These are phyloP conservation scores for Nectriaceae sp. DNA, from an alignment of 2,329 filamentous ascomycete genomes.

Conservation along the genomic window DNA sequence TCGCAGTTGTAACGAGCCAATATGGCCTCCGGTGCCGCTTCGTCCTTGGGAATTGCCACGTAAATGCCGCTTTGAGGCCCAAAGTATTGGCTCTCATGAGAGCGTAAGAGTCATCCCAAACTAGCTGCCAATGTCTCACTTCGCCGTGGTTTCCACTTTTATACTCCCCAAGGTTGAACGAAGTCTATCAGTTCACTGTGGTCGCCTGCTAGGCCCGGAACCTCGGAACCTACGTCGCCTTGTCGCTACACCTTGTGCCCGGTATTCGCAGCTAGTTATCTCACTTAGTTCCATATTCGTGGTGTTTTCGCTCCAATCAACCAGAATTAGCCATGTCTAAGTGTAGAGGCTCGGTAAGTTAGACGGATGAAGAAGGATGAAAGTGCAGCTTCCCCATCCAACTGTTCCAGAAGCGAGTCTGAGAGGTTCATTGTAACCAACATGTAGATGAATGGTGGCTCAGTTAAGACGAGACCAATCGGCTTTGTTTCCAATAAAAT, in stretches of 20 bases:
- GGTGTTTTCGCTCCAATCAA: constrained; percentile 1
- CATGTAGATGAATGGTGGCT: neutral
- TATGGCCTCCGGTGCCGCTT: too few species aligned
- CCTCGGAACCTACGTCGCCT: too few species aligned
- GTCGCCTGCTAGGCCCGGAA: too few species aligned
- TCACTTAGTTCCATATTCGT: neutral
- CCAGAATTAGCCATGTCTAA: neutral
- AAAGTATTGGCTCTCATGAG: too few species aligned
- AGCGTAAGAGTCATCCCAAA: neutral
- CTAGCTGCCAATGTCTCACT: neutral
- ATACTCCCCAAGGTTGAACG: neutral
- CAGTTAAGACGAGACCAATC: neutral
- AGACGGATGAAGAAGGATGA: neutral
- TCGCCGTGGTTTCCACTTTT: neutral
- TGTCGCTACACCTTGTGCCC: too few species aligned
- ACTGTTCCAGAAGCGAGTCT: neutral
- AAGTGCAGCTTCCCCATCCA: neutral
- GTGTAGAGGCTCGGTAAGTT: neutral
- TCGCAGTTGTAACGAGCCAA: too few species aligned
- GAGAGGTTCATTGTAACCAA: neutral
- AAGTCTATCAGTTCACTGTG: too few species aligned
- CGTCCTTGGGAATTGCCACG: too few species aligned
- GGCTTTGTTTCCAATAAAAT: neutral
- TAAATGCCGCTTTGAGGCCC: too few species aligned
- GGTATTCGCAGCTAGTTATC: neutral